A percentile compares a stretch with the other conserved stretches of the same genome.
Conservation (phyloP, 2,329 filamentous ascomycete species). For the Cercospora sesami region DNA sequence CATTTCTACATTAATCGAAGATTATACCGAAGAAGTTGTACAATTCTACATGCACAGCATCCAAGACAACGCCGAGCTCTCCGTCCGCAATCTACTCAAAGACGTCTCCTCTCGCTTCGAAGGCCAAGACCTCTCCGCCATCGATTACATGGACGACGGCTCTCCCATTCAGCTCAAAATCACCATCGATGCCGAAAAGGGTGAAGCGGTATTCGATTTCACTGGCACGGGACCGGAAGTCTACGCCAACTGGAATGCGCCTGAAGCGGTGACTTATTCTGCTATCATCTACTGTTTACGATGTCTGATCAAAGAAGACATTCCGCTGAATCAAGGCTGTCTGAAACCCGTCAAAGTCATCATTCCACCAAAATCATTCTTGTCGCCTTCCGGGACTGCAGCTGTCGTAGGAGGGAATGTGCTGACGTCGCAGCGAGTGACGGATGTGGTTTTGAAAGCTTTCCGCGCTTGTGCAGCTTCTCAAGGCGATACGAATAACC, state of each 20-base stretch:
- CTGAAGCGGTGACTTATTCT: conserved; percentile 76
- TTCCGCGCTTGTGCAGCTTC: conserved; percentile 76
- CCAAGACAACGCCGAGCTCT: conserved; percentile 74
- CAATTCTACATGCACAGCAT: conserved; percentile 83
- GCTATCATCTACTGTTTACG: conserved; percentile 85
- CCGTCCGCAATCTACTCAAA: conserved; percentile 72
- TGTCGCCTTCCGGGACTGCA: conserved; percentile 72
- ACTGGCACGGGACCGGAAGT: conserved; percentile 71
- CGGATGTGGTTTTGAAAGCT: conserved; percentile 77
- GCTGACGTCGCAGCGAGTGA: conserved; percentile 74
- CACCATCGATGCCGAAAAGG: conserved; percentile 70
- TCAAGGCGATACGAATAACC: conserved; percentile 80
- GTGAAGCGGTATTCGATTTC: conserved; percentile 77
- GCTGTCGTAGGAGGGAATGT: conserved; percentile 84
- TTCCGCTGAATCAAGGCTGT: conserved; percentile 84
- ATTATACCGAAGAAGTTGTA: conserved; percentile 75
- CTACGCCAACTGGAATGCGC: conserved; percentile 72
- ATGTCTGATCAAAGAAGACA: conserved; percentile 74
- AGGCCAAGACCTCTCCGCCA: conserved; percentile 68
- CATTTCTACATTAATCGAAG: conserved; percentile 71
- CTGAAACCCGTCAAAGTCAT: conserved; percentile 72
- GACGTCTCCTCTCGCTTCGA: conserved; percentile 68
- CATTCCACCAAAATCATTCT: conserved; percentile 70
- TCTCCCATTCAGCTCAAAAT: conserved; percentile 74
- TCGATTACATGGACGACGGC: conserved; percentile 86